phyloP scores from a whole-genome alignment of 2,329 filamentous ascomycete species.

The Colletotrichum musae region DNA sequence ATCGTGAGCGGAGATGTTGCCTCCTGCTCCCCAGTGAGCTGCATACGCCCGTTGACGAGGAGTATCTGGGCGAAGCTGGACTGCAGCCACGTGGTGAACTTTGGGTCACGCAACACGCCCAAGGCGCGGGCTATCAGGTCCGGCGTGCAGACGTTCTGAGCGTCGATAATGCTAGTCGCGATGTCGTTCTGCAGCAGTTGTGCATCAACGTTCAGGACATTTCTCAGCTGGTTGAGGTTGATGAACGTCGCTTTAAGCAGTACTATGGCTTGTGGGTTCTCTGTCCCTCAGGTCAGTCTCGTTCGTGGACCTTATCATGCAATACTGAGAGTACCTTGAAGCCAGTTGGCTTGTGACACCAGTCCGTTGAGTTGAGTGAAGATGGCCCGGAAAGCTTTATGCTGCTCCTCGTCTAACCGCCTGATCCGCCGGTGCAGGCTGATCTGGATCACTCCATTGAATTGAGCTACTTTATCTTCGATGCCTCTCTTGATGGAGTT shows the following conservation, averaged over 20 bases:
- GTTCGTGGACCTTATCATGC: no score
- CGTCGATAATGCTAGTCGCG: conserved; percentile 9
- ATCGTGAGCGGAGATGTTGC: conserved; percentile 11
- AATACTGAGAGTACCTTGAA: not conserved
- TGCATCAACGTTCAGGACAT: not conserved
- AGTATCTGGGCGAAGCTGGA: not conserved
- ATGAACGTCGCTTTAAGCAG: not conserved
- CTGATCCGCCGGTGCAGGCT: not conserved
- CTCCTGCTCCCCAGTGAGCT: conserved; percentile 20
- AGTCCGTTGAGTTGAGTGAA: not conserved
- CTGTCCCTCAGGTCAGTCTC: not conserved
- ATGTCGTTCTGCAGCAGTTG: not conserved
- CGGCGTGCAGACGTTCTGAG: conserved; percentile 16
- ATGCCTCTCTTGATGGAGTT: conserved; percentile 12
- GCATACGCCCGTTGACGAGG: conserved; percentile 15
- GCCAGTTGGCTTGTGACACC: not conserved
- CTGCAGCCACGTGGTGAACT: conserved; percentile 19
- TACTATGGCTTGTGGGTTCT: conserved; percentile 6
- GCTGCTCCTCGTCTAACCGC: not conserved
- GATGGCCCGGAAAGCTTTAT: conserved; percentile 6
- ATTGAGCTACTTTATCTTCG: conserved; percentile 9
- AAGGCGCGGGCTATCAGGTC: conserved; percentile 5
- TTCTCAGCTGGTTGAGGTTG: not conserved
- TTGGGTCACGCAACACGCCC: not conserved
- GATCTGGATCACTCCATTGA: not conserved